Evolutionary conservation across 495 filamentous ascomycete genomes (phyloP).

Genomic region (Acidomyces sp.): DNA sequence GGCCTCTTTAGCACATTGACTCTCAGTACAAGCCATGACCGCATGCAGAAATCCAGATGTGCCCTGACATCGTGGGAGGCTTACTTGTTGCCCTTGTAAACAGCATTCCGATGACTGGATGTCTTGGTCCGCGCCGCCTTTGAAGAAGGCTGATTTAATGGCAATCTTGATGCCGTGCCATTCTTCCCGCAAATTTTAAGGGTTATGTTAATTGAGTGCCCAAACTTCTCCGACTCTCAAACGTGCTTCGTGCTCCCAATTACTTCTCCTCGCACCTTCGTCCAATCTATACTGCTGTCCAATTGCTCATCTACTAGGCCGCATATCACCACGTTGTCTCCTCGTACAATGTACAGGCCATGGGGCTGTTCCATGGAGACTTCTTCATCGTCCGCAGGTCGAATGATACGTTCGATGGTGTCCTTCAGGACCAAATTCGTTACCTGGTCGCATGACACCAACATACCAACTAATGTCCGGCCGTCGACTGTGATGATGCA

Average conservation of each 20-base stretch:
- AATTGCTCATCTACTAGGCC: constrained; percentile 81
- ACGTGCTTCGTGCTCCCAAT: constrained; percentile 61
- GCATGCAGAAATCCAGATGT: too few relatives aligned
- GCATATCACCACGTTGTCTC: constrained; percentile 86
- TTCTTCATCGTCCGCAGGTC: constrained; percentile 66
- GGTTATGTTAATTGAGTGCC: too few relatives aligned
- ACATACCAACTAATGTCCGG: constrained; percentile 68
- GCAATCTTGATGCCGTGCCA: too few relatives aligned
- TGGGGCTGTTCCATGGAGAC: constrained; percentile 68
- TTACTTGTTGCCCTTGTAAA: too few relatives aligned
- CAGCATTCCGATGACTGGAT: too few relatives aligned
- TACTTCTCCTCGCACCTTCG: constrained; percentile 69
- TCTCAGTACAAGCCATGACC: too few relatives aligned
- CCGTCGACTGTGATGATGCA: constrained; percentile 86
- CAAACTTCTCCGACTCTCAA: too few relatives aligned
- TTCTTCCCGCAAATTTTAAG: too few relatives aligned
- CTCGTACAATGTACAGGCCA: constrained; percentile 82
- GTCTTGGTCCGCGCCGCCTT: too few relatives aligned
- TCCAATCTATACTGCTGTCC: constrained; percentile 82
- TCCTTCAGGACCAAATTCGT: constrained; percentile 83
- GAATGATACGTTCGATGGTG: constrained; percentile 82
- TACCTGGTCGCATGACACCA: constrained; percentile 77
- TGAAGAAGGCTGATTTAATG: too few relatives aligned
- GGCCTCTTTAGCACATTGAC: too few relatives aligned
- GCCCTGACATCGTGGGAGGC: too few relatives aligned